A percentile compares a stretch with the other conserved stretches of the same genome.
Evolutionary conservation across 768 basidiomycete genomes (phyloP).

Genomic region (Lentinula raphanica): DNA sequence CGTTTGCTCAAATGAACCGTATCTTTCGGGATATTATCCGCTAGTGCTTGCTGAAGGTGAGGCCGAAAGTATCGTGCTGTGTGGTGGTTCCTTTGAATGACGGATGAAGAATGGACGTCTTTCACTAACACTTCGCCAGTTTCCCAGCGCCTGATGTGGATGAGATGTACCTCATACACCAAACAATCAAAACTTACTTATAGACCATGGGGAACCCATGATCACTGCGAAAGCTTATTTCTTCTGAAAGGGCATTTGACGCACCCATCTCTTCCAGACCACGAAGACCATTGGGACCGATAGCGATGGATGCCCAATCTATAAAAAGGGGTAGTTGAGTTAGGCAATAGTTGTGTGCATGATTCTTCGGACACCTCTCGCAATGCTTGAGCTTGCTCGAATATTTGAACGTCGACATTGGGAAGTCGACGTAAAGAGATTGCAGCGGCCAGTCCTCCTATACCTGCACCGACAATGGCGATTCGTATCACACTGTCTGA

Average conservation of each 20-base stretch:
- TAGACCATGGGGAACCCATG: conserved; percentile 3
- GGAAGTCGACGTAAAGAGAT: not conserved
- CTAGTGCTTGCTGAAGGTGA: conserved; percentile 1
- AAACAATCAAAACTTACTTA: no score
- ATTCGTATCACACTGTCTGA: not conserved
- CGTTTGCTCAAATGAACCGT: not conserved
- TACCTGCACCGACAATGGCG: not conserved
- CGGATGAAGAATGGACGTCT: not conserved
- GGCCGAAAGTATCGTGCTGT: conserved; percentile 2
- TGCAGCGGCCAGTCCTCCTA: not conserved
- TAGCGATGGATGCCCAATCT: conserved; percentile 3
- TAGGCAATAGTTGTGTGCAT: no score
- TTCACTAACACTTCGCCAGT: not conserved
- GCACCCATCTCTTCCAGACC: conserved; percentile 1
- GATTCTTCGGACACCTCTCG: not conserved
- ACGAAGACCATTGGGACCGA: not conserved
- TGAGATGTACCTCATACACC: no score
- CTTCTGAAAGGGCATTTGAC: not conserved
- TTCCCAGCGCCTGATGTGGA: not conserved
- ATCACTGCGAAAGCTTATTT: not conserved
- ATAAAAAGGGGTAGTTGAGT: no score
- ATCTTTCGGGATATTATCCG: not conserved
- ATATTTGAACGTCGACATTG: not conserved
- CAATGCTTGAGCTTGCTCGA: not conserved
- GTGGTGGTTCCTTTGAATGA: not conserved